Percentiles rank a stretch among this genome's conserved stretches.
phyloP scores from a whole-genome alignment of 2,329 filamentous ascomycete genomes.

The Pseudogymnoascus sp. region DNA sequence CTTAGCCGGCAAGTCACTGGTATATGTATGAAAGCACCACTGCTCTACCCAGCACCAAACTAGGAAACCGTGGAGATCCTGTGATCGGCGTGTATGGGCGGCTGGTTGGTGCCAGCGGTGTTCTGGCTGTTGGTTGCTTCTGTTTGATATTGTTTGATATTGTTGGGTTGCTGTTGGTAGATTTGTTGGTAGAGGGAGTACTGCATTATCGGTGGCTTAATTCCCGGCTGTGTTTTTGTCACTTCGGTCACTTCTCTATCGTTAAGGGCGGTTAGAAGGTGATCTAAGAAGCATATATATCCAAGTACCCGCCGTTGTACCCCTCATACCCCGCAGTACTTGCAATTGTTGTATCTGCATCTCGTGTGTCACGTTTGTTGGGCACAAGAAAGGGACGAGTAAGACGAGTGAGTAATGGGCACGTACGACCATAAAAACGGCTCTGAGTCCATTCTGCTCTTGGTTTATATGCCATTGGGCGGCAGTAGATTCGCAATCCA shows the following conservation, averaged over 20 bases:
- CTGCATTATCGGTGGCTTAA: neutral
- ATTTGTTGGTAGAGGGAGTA: neutral
- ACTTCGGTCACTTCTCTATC: neutral
- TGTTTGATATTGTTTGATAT: neutral
- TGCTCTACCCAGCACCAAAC: neutral
- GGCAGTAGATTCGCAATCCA: neutral
- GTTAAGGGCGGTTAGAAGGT: neutral
- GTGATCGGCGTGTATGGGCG: slow-evolving; percentile 5
- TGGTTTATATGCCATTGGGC: neutral
- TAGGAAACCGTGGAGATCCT: neutral
- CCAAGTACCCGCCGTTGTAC: neutral
- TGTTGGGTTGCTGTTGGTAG: neutral
- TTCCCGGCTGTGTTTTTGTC: neutral
- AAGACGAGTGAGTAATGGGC: no score
- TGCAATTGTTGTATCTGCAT: neutral
- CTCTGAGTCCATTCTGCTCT: neutral
- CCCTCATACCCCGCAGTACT: slow-evolving; percentile 3
- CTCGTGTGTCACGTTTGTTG: neutral
- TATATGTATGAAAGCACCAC: neutral
- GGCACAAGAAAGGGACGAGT: neutral
- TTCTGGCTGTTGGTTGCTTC: neutral
- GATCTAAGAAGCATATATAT: neutral
- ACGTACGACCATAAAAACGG: neutral
- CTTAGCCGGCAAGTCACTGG: neutral
- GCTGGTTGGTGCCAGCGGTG: neutral